Conservation (phyloP, 768 basidiomycete genomes). For the Termitomyces titanicus region DNA sequence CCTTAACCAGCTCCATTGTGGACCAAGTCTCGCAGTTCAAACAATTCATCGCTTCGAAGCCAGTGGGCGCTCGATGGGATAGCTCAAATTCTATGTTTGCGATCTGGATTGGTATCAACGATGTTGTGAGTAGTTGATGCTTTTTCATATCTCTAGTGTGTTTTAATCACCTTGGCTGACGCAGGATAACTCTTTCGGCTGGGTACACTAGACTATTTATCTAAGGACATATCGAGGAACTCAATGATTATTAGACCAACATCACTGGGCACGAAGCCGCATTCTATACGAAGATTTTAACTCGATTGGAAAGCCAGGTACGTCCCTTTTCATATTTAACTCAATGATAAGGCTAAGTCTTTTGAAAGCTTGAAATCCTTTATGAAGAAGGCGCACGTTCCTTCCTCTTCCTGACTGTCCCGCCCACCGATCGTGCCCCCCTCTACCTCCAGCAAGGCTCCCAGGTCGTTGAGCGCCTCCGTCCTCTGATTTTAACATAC, state of each 20-base stretch:
- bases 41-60: slow-evolving; percentile 36
- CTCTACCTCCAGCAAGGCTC: slow-evolving; percentile 38
- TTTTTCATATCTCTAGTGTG: too few relatives aligned
- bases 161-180: slow-evolving; percentile 5
- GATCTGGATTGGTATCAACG: slow-evolving; percentile 68
- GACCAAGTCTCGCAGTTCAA: slow-evolving; percentile 60
- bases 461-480: slow-evolving; percentile 32
- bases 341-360: not conserved
- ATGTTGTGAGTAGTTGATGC: slow-evolving; percentile 38
- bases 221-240: not conserved
- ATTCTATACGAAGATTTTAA: slow-evolving; percentile 33
- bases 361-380: slow-evolving; percentile 41
- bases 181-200: slow-evolving; percentile 46
- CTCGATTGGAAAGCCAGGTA: slow-evolving; percentile 30
- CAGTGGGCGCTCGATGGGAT: slow-evolving; percentile 44
- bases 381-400: slow-evolving; percentile 49
- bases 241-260: slow-evolving; percentile 24
- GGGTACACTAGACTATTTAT: slow-evolving; percentile 28
- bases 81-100: slow-evolving; percentile 53
- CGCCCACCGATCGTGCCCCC: slow-evolving; percentile 54
- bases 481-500: slow-evolving; percentile 39
- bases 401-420: slow-evolving; percentile 62
- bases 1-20: slow-evolving; percentile 36
- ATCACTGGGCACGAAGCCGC: slow-evolving; percentile 27
- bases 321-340: not conserved